These are phyloP conservation scores for Haplosporangium sp. DNA, from an alignment of 371 early-diverging fungal species.

Conservation along the genomic window DNA sequence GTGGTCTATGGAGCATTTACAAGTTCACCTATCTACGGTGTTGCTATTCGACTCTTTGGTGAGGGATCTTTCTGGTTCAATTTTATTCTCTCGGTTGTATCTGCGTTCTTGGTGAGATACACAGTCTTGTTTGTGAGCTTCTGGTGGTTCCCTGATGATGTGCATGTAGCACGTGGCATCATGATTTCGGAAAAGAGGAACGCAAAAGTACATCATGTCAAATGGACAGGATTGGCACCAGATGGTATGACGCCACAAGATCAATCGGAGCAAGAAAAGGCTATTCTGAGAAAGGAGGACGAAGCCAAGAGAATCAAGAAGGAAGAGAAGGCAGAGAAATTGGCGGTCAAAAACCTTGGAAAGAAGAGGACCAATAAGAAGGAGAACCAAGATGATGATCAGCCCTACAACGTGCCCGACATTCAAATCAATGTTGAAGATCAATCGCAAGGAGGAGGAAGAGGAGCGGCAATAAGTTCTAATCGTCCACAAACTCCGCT, in stretches of 20 bases:
- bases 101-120: slow-evolving; percentile 77
- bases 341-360: slow-evolving; percentile 26
- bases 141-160: slow-evolving; percentile 77
- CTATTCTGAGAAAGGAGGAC: slow-evolving; percentile 47
- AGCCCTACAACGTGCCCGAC: slow-evolving; percentile 48
- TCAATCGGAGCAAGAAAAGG: slow-evolving; percentile 51
- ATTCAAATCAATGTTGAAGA: slow-evolving; percentile 47
- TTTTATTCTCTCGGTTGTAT: slow-evolving; percentile 63
- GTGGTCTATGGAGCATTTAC: slow-evolving; percentile 68
- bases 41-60: slow-evolving; percentile 68
- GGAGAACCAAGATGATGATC: slow-evolving; percentile 10
- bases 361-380: neutral
- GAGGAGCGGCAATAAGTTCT: too few species aligned
- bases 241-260: slow-evolving; percentile 42
- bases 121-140: slow-evolving; percentile 67
- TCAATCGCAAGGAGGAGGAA: slow-evolving; percentile 13
- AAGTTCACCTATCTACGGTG: slow-evolving; percentile 67
- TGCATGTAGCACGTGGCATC: slow-evolving; percentile 78
- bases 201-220: slow-evolving; percentile 21
- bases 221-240: slow-evolving; percentile 46
- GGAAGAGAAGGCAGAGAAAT: slow-evolving; percentile 28
- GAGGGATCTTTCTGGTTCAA: slow-evolving; percentile 81
- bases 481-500: slow-evolving; percentile 15
- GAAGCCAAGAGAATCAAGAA: slow-evolving; percentile 21
- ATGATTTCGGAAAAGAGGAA: slow-evolving; percentile 48